Conservation (phyloP, 2,329 filamentous ascomycete genomes). For the Hymenoscyphus occultus region DNA sequence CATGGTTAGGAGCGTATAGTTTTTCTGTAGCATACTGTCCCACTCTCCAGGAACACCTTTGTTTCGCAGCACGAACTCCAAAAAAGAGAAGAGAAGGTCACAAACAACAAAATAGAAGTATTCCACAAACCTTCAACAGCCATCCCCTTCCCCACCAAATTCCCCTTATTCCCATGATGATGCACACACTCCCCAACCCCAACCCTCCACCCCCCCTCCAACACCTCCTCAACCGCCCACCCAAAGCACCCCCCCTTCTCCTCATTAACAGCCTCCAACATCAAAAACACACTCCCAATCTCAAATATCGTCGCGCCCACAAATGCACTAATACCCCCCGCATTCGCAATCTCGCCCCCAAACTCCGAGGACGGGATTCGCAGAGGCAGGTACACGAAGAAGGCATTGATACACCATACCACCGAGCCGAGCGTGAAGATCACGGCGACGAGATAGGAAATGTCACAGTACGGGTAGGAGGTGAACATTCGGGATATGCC, state of each 20-base stretch:
- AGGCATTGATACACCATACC: constrained; percentile 58
- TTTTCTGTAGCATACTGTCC: background rate
- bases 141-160: constrained; percentile 38
- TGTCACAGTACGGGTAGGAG: constrained; percentile 52
- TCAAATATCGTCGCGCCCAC: constrained; percentile 68
- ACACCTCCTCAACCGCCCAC: constrained; percentile 58
- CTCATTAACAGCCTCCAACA: constrained; percentile 68
- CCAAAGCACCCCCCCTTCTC: constrained; percentile 64
- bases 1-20: background rate
- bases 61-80: background rate
- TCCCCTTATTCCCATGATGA: constrained; percentile 42
- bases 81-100: background rate
- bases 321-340: constrained; percentile 60
- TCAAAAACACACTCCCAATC: constrained; percentile 57
- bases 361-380: constrained; percentile 52
- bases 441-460: constrained; percentile 53
- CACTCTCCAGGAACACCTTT: background rate
- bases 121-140: constrained; percentile 18
- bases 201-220: constrained; percentile 33
- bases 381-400: constrained; percentile 62
- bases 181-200: constrained; percentile 37
- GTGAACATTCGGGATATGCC: constrained; percentile 49
- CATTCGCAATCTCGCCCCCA: constrained; percentile 48
- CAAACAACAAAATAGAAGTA: background rate
- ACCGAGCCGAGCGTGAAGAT: constrained; percentile 53